phyloP scores from a whole-genome alignment of 2,329 filamentous ascomycete species.

The Penicillium sp. region DNA sequence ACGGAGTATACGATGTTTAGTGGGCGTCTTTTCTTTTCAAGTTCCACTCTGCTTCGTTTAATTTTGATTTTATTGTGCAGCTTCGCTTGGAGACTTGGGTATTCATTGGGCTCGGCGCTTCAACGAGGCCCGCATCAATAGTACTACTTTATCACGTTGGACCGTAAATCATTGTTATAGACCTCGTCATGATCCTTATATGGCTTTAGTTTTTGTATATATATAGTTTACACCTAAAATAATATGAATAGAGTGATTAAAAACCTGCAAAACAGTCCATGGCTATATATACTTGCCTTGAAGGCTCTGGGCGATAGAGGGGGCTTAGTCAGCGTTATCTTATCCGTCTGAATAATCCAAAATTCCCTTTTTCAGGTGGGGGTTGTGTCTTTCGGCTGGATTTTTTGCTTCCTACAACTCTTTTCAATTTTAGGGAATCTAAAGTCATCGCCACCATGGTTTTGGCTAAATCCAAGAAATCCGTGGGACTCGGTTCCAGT shows the following conservation, averaged over 20 bases:
- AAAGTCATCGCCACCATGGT: slow-evolving; percentile 53
- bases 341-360: slow-evolving; percentile 30
- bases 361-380: slow-evolving; percentile 27
- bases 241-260: not conserved
- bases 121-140: slow-evolving; percentile 1
- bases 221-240: not conserved
- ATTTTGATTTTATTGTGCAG: slow-evolving; percentile 3
- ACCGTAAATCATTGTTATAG: not conserved
- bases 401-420: slow-evolving; percentile 16
- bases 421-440: not conserved
- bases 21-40: not conserved
- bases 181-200: not conserved
- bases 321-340: slow-evolving; percentile 29
- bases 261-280: not conserved
- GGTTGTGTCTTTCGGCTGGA: slow-evolving; percentile 14
- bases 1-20: not conserved
- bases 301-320: not conserved
- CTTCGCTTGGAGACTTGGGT: slow-evolving; percentile 9
- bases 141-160: not conserved
- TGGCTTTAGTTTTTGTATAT: not conserved
- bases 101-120: slow-evolving; percentile 6
- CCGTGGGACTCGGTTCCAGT: slow-evolving; percentile 90
- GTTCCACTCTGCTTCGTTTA: not conserved
- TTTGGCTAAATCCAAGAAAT: slow-evolving; percentile 89
- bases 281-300: not conserved